Conservation (phyloP, 495 filamentous ascomycete species). For the Aspergillus incahuasiensis region DNA sequence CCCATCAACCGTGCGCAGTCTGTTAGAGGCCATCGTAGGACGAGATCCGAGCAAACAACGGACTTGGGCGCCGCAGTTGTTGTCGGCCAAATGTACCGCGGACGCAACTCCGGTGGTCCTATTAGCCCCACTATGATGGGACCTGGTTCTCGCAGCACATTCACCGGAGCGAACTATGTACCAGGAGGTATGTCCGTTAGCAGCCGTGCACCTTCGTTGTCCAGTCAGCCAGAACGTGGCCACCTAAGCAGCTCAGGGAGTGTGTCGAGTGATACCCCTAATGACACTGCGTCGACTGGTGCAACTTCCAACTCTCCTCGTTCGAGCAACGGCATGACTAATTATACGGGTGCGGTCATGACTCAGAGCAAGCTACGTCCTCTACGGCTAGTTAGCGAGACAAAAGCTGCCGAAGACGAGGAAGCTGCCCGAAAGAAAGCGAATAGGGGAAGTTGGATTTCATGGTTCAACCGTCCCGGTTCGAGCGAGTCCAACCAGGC, state of each 20-base stretch:
- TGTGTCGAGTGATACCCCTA: constrained; percentile 54
- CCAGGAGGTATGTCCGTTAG: constrained; percentile 41
- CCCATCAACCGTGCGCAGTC: constrained; percentile 66
- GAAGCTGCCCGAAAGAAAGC: constrained; percentile 53
- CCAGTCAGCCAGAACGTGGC: constrained; percentile 40
- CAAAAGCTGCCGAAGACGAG: constrained; percentile 41
- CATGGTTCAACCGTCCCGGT: constrained; percentile 46
- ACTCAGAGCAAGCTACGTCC: constrained; percentile 79
- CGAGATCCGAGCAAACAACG: constrained; percentile 63
- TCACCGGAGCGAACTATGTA: constrained; percentile 39
- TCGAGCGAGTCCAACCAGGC: constrained; percentile 16
- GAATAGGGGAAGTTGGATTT: constrained; percentile 59
- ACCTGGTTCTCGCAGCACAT: constrained; percentile 42
- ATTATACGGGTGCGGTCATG: constrained; percentile 55
- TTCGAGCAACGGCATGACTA: constrained; percentile 51
- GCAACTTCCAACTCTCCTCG: constrained; percentile 53
- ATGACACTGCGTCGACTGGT: constrained; percentile 43
- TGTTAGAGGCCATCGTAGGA: constrained; percentile 56
- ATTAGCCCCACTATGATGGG: constrained; percentile 49
- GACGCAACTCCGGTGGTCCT: constrained; percentile 54
- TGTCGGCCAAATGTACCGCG: constrained; percentile 81
- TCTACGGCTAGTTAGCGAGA: constrained; percentile 68
- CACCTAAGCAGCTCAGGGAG: constrained; percentile 56
- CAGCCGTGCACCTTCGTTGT: constrained; percentile 46
- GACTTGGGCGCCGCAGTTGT: constrained; percentile 58